Conservation (phyloP, 805 yeast genomes). For the Monosporozyma solicola region DNA sequence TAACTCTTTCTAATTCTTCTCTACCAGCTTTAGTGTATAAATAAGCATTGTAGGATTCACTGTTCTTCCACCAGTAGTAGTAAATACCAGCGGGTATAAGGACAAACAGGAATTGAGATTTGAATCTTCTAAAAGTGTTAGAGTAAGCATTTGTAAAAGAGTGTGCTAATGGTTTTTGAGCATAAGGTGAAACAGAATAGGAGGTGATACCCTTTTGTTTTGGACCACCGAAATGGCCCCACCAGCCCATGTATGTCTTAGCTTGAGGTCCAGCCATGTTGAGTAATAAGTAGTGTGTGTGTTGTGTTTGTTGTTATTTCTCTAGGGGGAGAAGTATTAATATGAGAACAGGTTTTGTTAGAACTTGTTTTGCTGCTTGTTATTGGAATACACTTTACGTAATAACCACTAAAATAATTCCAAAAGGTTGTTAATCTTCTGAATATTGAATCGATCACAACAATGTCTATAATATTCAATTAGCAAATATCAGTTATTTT, state of each 20-base stretch:
- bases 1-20: constrained; percentile 73
- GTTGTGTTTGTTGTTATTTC: not conserved
- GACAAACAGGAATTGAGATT: constrained; percentile 71
- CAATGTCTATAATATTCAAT: not conserved
- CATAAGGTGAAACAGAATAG: constrained; percentile 88
- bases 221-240: constrained; percentile 89
- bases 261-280: constrained; percentile 62
- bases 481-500: not conserved
- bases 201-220: constrained; percentile 77
- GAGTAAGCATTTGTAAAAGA: constrained; percentile 75
- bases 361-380: not conserved
- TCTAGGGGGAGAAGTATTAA: not conserved
- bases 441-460: not conserved
- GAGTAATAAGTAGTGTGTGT: not conserved
- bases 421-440: not conserved
- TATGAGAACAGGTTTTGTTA: not conserved
- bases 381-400: not conserved
- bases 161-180: constrained; percentile 88
- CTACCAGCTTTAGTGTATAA: constrained; percentile 97
- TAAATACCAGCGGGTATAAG: constrained; percentile 69
- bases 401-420: not conserved
- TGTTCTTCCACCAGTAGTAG: constrained; percentile 80
- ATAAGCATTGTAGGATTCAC: constrained; percentile 86
- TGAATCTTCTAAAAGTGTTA: constrained; percentile 92
- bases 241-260: constrained; percentile 89